Conservation (phyloP, 306 rosid genomes). For the Amphicarpaea edgeworthii region DNA sequence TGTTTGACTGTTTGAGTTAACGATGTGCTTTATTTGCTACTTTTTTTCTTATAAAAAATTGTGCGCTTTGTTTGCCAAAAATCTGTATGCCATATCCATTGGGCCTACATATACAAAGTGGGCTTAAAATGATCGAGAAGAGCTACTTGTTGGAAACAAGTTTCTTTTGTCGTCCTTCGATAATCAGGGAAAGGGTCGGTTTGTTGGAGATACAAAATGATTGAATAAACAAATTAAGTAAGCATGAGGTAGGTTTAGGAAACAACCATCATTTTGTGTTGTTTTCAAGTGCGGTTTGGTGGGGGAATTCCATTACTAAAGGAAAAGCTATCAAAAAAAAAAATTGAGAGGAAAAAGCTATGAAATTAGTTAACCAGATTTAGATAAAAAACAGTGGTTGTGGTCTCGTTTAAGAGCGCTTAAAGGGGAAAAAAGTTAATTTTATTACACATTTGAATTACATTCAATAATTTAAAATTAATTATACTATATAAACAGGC, state of each 20-base stretch:
- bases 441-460: background rate
- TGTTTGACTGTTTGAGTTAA: background rate
- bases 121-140: no score
- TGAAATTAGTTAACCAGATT: background rate
- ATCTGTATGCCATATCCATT: no score
- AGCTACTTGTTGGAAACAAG: no score
- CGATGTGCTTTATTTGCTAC: background rate
- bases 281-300: background rate
- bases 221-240: slow-evolving; percentile 21
- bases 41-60: no score
- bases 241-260: slow-evolving; percentile 2
- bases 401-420: background rate
- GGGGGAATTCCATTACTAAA: background rate
- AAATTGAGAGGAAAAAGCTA: no score
- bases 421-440: background rate
- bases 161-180: no score
- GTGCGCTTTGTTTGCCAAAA: no score
- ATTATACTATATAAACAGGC: background rate
- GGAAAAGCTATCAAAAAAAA: no score
- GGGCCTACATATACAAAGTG: no score
- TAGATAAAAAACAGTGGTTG: background rate
- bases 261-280: slow-evolving; percentile 5
- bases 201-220: no score
- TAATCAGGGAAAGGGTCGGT: no score
- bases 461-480: background rate